Percentiles rank a stretch among this genome's conserved stretches.
phyloP scores from a whole-genome alignment of 257 asterid genomes.

The Osmanthus fragrans region DNA sequence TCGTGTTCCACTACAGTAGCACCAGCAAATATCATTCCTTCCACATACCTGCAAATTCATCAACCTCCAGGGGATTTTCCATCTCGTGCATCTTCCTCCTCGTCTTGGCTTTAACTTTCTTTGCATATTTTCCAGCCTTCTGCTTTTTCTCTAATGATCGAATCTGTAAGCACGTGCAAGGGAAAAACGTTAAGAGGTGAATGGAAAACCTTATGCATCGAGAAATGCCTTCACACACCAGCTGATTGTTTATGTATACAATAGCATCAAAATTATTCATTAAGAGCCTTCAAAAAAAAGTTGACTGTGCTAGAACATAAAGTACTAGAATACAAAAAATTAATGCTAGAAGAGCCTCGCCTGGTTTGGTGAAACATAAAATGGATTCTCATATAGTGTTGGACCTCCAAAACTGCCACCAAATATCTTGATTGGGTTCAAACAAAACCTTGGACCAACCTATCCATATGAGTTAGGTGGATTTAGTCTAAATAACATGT shows the following conservation, averaged over 20 bases:
- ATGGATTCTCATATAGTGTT: slow-evolving; percentile 85
- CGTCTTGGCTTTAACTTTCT: slow-evolving; percentile 91
- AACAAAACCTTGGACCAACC: slow-evolving; percentile 98
- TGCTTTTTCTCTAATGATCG: slow-evolving; percentile 76
- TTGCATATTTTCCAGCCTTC: slow-evolving; percentile 84
- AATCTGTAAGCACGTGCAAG: slow-evolving; percentile 43
- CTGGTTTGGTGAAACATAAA: slow-evolving; percentile 89
- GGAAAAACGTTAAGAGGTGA: background rate
- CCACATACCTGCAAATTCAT: slow-evolving; percentile 94
- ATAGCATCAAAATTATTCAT: background rate
- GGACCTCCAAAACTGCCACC: slow-evolving; percentile 99
- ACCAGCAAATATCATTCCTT: slow-evolving; percentile 51
- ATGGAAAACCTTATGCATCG: background rate
- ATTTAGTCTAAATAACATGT: background rate
- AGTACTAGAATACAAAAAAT: background rate
- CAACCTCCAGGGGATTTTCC: slow-evolving; percentile 73
- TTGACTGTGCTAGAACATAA: background rate
- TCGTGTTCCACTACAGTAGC: background rate
- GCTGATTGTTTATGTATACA: background rate
- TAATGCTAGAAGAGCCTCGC: slow-evolving; percentile 35
- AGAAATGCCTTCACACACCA: background rate
- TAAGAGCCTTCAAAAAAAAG: background rate
- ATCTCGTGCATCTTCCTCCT: slow-evolving; percentile 88
- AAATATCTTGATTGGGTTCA: slow-evolving; percentile 88
- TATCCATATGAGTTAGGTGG: slow-evolving; percentile 27